Conservation (phyloP, 2,329 filamentous ascomycete genomes). For the Thelonectria olida region DNA sequence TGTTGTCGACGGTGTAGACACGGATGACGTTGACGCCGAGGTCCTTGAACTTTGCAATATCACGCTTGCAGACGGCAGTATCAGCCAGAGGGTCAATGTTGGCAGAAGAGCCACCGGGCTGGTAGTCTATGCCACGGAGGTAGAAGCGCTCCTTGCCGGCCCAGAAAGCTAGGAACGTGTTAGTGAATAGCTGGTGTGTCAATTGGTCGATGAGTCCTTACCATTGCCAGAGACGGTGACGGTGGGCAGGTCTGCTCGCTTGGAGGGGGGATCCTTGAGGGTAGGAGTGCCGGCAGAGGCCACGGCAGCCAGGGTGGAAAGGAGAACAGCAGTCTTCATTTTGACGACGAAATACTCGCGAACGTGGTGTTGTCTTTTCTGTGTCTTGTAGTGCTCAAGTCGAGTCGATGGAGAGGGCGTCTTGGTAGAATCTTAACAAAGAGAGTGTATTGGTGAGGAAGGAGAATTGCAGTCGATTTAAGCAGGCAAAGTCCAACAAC, state of each 20-base stretch:
- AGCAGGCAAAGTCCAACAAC: conserved; percentile 45
- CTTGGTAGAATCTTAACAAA: no score
- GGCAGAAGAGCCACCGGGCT: conserved; percentile 66
- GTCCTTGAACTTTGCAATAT: conserved; percentile 83
- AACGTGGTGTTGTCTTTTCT: conserved; percentile 17
- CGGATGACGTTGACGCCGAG: conserved; percentile 91
- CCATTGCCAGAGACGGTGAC: conserved; percentile 67
- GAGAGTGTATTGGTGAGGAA: conserved; percentile 33
- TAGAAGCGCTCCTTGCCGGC: conserved; percentile 64
- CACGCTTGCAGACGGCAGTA: conserved; percentile 74
- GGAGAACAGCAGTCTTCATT: conserved; percentile 60
- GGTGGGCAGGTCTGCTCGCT: conserved; percentile 59
- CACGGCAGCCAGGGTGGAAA: conserved; percentile 59
- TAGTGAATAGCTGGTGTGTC: background rate
- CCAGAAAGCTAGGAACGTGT: conserved; percentile 60
- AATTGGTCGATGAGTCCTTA: conserved; percentile 42
- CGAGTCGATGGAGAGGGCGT: conserved; percentile 13
- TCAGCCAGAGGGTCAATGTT: conserved; percentile 81
- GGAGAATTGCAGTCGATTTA: conserved; percentile 34
- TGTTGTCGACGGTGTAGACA: conserved; percentile 94
- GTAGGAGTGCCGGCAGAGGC: conserved; percentile 59
- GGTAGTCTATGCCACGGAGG: conserved; percentile 69
- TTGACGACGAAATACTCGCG: conserved; percentile 33
- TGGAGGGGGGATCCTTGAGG: conserved; percentile 58
- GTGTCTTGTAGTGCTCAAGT: background rate